Conservation (phyloP, 805 yeast species). For the Monosporozyma solicola region DNA sequence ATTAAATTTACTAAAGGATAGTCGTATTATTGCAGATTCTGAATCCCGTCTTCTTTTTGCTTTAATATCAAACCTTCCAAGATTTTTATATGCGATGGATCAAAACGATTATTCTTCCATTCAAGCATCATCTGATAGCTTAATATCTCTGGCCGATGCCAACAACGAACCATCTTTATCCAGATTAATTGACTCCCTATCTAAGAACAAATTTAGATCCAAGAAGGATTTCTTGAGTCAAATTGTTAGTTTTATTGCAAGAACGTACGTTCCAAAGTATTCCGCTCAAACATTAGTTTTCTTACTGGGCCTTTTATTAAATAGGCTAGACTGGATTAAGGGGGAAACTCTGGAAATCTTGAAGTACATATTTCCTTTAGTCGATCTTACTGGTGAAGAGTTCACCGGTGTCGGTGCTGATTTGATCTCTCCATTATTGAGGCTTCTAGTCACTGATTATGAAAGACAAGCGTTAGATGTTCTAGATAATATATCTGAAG, state of each 20-base stretch:
- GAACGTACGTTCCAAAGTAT: constrained; percentile 61
- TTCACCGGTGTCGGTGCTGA: constrained; percentile 92
- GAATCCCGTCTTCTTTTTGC: constrained; percentile 63
- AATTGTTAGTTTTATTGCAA: constrained; percentile 58
- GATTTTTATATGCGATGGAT: constrained; percentile 76
- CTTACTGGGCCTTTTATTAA: constrained; percentile 69
- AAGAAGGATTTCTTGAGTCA: constrained; percentile 84
- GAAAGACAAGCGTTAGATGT: constrained; percentile 88
- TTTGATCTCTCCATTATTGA: constrained; percentile 76
- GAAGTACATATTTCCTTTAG: constrained; percentile 63
- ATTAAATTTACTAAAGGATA: constrained; percentile 55
- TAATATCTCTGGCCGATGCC: constrained; percentile 53
- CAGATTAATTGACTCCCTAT: constrained; percentile 64
- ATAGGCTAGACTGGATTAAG: constrained; percentile 70
- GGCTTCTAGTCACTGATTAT: constrained; percentile 71
- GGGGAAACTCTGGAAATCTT: constrained; percentile 69
- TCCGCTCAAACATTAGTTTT: constrained; percentile 70
- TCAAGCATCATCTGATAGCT: constrained; percentile 42
- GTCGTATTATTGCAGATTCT: constrained; percentile 69
- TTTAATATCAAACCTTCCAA: constrained; percentile 68
- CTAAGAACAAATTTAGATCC: constrained; percentile 76
- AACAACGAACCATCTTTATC: constrained; percentile 51
- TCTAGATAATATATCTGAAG: constrained; percentile 69
- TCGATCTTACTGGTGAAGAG: constrained; percentile 68
- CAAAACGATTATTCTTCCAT: constrained; percentile 43